Conservation (phyloP, 2,329 filamentous ascomycete species). For the Lecanicillium sp. region DNA sequence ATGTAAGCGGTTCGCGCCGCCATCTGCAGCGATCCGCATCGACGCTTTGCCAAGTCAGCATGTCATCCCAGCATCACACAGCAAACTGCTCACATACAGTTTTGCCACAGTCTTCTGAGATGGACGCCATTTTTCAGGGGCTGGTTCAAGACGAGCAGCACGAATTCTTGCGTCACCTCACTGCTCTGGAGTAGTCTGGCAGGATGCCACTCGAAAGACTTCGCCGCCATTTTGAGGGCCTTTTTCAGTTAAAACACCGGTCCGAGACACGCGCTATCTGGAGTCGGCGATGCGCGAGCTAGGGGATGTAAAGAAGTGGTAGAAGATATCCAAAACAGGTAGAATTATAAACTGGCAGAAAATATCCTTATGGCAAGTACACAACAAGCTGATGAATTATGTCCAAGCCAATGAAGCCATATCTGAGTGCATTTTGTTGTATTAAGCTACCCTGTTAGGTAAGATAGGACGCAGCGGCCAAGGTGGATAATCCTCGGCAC, state of each 20-base stretch:
- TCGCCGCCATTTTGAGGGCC: conserved; percentile 2
- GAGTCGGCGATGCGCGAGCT: too few relatives aligned
- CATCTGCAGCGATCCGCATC: conserved; percentile 76
- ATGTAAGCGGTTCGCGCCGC: conserved; percentile 73
- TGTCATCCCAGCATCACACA: neutral
- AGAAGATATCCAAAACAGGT: too few relatives aligned
- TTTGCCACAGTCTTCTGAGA: conserved; percentile 41
- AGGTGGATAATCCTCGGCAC: neutral
- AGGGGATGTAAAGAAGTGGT: too few relatives aligned
- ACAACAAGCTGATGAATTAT: too few relatives aligned
- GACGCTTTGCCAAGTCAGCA: conserved; percentile 38
- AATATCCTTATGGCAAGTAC: too few relatives aligned
- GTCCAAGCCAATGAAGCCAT: too few relatives aligned
- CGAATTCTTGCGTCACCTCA: conserved; percentile 26
- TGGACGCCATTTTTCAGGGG: conserved; percentile 36
- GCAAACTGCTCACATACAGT: conserved; percentile 35
- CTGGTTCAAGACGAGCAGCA: conserved; percentile 44
- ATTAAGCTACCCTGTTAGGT: neutral
- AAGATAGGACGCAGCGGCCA: neutral
- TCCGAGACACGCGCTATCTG: too few relatives aligned
- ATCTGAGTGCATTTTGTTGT: too few relatives aligned
- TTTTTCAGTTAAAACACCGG: too few relatives aligned
- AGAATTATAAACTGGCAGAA: too few relatives aligned
- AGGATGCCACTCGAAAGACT: conserved; percentile 30
- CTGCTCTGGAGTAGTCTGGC: conserved; percentile 27